Percentiles rank a stretch among this genome's conserved stretches.
Conservation (phyloP, 1,284 basidiomycete genomes). For the Heterobasidion irregulare region DNA sequence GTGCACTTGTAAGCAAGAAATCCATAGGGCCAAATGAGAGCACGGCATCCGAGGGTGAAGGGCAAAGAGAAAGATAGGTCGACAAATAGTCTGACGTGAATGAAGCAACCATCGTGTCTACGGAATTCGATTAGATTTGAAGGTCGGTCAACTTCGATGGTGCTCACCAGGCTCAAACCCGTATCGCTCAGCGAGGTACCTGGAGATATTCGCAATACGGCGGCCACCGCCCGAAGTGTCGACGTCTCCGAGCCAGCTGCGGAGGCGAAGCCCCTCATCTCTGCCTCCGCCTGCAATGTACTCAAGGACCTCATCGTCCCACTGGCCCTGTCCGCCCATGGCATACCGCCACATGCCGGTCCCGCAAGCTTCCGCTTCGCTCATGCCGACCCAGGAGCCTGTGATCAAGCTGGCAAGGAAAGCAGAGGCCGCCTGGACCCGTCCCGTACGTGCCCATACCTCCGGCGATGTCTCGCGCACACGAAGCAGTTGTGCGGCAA, state of each 20-base stretch:
- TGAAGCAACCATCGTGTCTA: constrained; percentile 65
- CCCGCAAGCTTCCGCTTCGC: constrained; percentile 68
- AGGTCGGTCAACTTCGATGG: neutral
- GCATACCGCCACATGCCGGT: constrained; percentile 68
- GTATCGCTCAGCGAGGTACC: constrained; percentile 71
- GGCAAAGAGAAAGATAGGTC: constrained; percentile 66
- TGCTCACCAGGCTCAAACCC: constrained; percentile 67
- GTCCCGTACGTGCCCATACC: constrained; percentile 63
- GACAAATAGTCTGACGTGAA: constrained; percentile 72
- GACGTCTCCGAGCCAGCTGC: constrained; percentile 70
- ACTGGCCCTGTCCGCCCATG: constrained; percentile 39
- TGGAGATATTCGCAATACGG: constrained; percentile 56
- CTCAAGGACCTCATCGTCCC: constrained; percentile 73
- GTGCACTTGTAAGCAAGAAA: constrained; percentile 59
- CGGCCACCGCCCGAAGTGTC: constrained; percentile 50
- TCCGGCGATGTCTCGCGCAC: constrained; percentile 69
- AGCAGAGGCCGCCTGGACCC: constrained; percentile 61
- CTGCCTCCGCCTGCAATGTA: constrained; percentile 59
- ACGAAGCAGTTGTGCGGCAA: constrained; percentile 61
- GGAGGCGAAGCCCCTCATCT: constrained; percentile 61
- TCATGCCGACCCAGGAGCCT: constrained; percentile 63
- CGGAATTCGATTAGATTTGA: constrained; percentile 5
- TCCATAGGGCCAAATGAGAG: constrained; percentile 77
- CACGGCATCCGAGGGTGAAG: constrained; percentile 61
- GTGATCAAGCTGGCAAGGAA: constrained; percentile 65